Conservation (phyloP, 805 yeast genomes). For the Metschnikowia drakensbergensis region DNA sequence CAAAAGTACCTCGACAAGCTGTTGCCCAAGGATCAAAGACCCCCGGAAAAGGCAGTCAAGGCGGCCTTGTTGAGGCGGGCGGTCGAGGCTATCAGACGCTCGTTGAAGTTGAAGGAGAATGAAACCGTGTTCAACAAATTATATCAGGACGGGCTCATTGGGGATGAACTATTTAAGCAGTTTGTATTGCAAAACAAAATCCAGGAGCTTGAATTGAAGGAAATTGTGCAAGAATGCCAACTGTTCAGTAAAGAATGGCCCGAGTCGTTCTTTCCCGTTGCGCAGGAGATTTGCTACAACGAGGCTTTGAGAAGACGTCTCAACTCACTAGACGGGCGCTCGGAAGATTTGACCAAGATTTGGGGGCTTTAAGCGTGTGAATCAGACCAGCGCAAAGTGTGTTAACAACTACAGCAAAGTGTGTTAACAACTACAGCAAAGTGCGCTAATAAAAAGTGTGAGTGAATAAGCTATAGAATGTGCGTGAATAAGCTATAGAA, state of each 20-base stretch:
- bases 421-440: too few species aligned
- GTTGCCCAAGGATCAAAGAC: constrained; percentile 41
- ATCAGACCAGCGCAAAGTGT: too few species aligned
- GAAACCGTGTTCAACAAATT: constrained; percentile 65
- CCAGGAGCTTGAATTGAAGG: constrained; percentile 77
- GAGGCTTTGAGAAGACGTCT: constrained; percentile 83
- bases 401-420: too few species aligned
- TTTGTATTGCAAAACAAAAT: constrained; percentile 72
- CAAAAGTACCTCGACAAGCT: constrained; percentile 40
- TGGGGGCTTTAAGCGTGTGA: constrained; percentile 22
- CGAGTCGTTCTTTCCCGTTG: constrained; percentile 65
- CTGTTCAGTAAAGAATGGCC: constrained; percentile 75
- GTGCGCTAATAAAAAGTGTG: too few species aligned
- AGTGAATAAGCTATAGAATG: too few species aligned
- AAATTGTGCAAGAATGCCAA: constrained; percentile 73
- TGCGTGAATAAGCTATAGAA: too few species aligned
- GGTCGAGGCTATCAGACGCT: constrained; percentile 83
- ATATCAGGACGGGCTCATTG: constrained; percentile 85
- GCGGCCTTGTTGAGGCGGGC: constrained; percentile 57
- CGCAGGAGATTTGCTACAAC: constrained; percentile 88
- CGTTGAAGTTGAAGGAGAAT: constrained; percentile 76
- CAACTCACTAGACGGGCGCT: constrained; percentile 40
- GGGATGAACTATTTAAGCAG: constrained; percentile 83
- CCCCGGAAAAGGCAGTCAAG: constrained; percentile 74
- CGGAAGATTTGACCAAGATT: constrained; percentile 28